phyloP scores from a whole-genome alignment of 306 rosid species.

The Casuarina cunninghamiana region DNA sequence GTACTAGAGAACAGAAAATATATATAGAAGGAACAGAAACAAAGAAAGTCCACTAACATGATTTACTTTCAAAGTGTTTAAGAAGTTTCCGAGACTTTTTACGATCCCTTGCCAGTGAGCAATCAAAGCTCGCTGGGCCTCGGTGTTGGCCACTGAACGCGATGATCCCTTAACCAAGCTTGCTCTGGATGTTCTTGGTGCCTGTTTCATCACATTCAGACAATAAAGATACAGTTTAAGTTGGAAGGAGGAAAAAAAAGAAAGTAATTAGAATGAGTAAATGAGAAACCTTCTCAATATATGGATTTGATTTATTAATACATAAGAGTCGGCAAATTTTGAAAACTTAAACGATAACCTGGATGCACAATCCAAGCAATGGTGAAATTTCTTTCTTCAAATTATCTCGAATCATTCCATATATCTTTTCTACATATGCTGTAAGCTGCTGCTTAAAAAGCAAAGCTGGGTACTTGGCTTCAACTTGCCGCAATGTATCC shows the following conservation, averaged over 20 bases:
- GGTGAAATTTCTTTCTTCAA: slow-evolving; percentile 99
- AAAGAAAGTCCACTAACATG: slow-evolving; percentile 58
- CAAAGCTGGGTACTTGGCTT: slow-evolving; percentile 98
- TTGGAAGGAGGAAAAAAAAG: slow-evolving; percentile 7
- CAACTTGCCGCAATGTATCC: slow-evolving; percentile 85
- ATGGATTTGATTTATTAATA: slow-evolving; percentile 3
- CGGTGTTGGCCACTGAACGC: slow-evolving; percentile 82
- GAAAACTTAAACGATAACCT: slow-evolving; percentile 50
- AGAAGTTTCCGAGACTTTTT: slow-evolving; percentile 74
- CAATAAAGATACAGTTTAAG: slow-evolving; percentile 18
- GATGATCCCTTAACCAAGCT: slow-evolving; percentile 90
- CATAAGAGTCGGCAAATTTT: background rate
- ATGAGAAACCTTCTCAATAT: slow-evolving; percentile 9
- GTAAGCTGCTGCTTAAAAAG: slow-evolving; percentile 99
- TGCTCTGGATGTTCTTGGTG: slow-evolving; percentile 94
- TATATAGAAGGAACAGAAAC: background rate
- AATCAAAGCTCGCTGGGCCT: slow-evolving; percentile 91
- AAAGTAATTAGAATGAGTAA: slow-evolving; percentile 17
- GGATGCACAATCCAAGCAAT: slow-evolving; percentile 91
- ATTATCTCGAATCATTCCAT: slow-evolving; percentile 98
- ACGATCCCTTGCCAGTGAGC: slow-evolving; percentile 99
- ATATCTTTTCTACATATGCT: slow-evolving; percentile 95
- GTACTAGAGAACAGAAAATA: background rate
- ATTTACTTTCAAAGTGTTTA: slow-evolving; percentile 81
- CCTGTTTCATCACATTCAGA: slow-evolving; percentile 55